Percentiles rank a stretch among this genome's conserved stretches.
phyloP scores from a whole-genome alignment of 495 filamentous ascomycete species.

The Hamigera avellanea region DNA sequence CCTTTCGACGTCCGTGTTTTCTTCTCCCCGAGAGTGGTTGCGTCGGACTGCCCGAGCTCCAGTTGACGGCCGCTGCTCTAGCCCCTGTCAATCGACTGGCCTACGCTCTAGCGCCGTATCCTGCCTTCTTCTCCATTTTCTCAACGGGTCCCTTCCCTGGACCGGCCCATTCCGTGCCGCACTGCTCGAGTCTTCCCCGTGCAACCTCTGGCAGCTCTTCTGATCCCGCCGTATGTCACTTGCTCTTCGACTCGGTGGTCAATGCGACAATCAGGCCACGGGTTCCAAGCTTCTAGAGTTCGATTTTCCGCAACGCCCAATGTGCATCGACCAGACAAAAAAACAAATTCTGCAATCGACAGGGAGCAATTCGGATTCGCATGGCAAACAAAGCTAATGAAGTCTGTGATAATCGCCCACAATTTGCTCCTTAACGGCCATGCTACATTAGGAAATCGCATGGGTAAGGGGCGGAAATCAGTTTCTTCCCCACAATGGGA shows the following conservation, averaged over 20 bases:
- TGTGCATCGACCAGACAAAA: no score
- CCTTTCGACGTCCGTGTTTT: no score
- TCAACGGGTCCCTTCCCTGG: conserved; percentile 17
- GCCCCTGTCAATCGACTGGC: not conserved
- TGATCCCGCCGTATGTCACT: no score
- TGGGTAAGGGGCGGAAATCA: conserved; percentile 13
- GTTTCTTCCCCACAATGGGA: conserved; percentile 12
- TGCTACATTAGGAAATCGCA: conserved; percentile 19
- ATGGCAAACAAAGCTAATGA: conserved; percentile 10
- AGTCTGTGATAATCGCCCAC: conserved; percentile 16
- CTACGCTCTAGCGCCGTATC: conserved; percentile 2
- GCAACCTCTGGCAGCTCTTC: no score
- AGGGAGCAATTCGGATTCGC: no score
- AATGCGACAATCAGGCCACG: no score
- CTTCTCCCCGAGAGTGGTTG: not conserved
- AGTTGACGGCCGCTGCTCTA: no score
- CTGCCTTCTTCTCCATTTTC: conserved; percentile 5
- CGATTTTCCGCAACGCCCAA: no score
- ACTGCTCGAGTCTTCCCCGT: conserved; percentile 2
- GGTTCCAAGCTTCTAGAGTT: no score
- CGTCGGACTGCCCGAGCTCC: not conserved
- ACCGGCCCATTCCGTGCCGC: conserved; percentile 37
- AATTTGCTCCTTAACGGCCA: conserved; percentile 14
- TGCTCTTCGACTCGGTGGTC: no score
- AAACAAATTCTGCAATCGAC: no score